These are phyloP conservation scores for Claviceps paspali DNA, from an alignment of 2,329 filamentous ascomycete genomes.

Conservation along the genomic window DNA sequence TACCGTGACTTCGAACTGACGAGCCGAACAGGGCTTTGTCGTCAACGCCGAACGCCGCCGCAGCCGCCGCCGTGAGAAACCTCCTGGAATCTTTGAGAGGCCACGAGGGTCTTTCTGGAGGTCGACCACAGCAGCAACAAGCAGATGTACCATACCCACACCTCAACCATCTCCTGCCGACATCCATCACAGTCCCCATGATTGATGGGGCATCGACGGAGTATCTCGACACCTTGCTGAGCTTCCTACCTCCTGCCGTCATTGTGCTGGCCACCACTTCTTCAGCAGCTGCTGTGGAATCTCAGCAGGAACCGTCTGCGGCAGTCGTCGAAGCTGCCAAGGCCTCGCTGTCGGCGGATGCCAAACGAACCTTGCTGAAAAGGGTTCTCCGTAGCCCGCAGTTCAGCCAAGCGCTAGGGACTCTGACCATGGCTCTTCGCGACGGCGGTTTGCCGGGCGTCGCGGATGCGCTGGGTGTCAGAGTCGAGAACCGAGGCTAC, in stretches of 20 bases:
- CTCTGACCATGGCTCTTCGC: slow-evolving; percentile 71
- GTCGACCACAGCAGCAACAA: slow-evolving; percentile 16
- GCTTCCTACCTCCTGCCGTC: slow-evolving; percentile 62
- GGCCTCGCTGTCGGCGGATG: slow-evolving; percentile 52
- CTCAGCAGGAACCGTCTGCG: slow-evolving; percentile 49
- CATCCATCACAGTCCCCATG: slow-evolving; percentile 62
- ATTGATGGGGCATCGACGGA: slow-evolving; percentile 50
- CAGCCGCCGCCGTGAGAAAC: slow-evolving; percentile 66
- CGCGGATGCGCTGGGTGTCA: slow-evolving; percentile 68
- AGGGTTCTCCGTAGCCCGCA: slow-evolving; percentile 81
- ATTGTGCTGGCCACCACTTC: slow-evolving; percentile 61
- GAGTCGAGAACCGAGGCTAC: slow-evolving; percentile 72
- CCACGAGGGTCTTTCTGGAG: slow-evolving; percentile 25
- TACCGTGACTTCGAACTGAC: slow-evolving; percentile 24
- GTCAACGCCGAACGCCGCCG: slow-evolving; percentile 51
- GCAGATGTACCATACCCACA: slow-evolving; percentile 58
- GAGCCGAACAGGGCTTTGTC: slow-evolving; percentile 39
- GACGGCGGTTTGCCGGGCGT: slow-evolving; percentile 86
- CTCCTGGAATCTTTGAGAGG: slow-evolving; percentile 72
- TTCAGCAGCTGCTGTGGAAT: slow-evolving; percentile 35
- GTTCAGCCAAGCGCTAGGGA: slow-evolving; percentile 72
- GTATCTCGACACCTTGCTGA: slow-evolving; percentile 59
- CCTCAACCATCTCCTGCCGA: slow-evolving; percentile 70
- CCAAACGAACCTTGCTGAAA: slow-evolving; percentile 69
- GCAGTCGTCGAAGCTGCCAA: slow-evolving; percentile 59